Conservation (phyloP, 2,329 filamentous ascomycete species). For the Ophiostoma tasmaniense region DNA sequence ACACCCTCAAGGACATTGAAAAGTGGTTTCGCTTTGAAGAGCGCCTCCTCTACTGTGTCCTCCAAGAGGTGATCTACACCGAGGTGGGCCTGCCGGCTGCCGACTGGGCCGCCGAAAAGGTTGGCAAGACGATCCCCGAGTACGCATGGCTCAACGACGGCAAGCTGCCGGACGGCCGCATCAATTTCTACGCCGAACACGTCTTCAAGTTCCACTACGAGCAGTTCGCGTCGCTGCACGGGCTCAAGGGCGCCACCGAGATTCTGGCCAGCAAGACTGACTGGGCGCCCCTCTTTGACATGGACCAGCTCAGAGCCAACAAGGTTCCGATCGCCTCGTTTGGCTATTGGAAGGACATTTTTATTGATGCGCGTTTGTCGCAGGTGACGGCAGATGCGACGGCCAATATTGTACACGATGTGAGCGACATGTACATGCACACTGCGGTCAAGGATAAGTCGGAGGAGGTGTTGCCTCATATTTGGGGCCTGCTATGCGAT, state of each 20-base stretch:
- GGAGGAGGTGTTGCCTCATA: neutral
- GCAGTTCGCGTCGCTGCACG: constrained; percentile 16
- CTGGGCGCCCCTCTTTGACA: constrained; percentile 18
- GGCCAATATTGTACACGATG: neutral
- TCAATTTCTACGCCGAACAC: constrained; percentile 22
- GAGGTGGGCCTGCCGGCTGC: neutral
- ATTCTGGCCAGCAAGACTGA: constrained; percentile 13
- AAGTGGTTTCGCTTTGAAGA: constrained; percentile 20
- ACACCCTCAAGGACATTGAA: constrained; percentile 8
- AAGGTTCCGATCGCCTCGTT: constrained; percentile 17
- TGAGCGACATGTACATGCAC: constrained; percentile 11
- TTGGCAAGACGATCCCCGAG: neutral
- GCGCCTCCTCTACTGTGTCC: constrained; percentile 22
- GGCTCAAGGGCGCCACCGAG: constrained; percentile 12
- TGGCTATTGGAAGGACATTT: constrained; percentile 19
- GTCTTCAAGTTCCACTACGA: constrained; percentile 22
- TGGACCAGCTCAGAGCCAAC: constrained; percentile 14
- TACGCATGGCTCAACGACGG: constrained; percentile 19
- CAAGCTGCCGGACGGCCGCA: neutral
- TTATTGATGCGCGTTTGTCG: constrained; percentile 15
- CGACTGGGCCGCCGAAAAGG: constrained; percentile 19
- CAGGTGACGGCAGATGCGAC: neutral
- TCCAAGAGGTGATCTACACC: constrained; percentile 23
- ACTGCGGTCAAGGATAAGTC: constrained; percentile 18
- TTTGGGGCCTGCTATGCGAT: neutral